Base-by-base conservation (phyloP, 179 eudicot genomes). In the Gypsophila paniculata region DNA sequence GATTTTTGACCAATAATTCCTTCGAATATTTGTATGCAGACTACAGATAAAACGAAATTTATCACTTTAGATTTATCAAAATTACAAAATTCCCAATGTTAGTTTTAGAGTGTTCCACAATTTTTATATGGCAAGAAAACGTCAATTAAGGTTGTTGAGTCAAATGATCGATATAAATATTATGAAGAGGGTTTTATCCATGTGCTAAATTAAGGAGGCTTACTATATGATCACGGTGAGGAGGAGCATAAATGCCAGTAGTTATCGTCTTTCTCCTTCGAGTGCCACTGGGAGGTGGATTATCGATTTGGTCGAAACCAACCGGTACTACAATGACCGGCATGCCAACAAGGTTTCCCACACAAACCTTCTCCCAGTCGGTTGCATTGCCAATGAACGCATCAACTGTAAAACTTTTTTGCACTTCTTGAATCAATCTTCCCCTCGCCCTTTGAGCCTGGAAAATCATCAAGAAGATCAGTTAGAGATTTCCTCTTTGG, bases 331-430 rank as follows among this genome's bases (percentile, higher is more conserved):
- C 89, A 55, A 88, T 74, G 2, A 89, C 89, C 1, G 98, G 98
- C 89, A 93, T 75, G 51, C 98, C 98, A 39, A 93, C 97, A 59
- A 93, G 97, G 77, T 93, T 93, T 63, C 98, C 97, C 76, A 91
- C 55, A 70, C 96, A 87, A 65, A 91, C 93, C 65, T 74, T 82
- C 74, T 93, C 98, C 97, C 97, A 91, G 53, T 91, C 97, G 0
- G 91, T 87, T 55, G 80, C 91, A 66, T 89, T 89, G 38, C 97
- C 96, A 58, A 93, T 75, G 76, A 93, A 89, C 29, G 98, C 97
- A 76, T 93, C 91, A 0, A 91, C 97, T n/a, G 79, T 80, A 74
- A 91, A 91, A 74, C 85, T 81, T 52, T 87, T 80, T 72, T 75
- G 79, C 44, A 89, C 90, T 81, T 93, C 97, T 48, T 77, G 80